Conservation (phyloP, 176 grass and related monocot species). For the Metroxylon sagu region DNA sequence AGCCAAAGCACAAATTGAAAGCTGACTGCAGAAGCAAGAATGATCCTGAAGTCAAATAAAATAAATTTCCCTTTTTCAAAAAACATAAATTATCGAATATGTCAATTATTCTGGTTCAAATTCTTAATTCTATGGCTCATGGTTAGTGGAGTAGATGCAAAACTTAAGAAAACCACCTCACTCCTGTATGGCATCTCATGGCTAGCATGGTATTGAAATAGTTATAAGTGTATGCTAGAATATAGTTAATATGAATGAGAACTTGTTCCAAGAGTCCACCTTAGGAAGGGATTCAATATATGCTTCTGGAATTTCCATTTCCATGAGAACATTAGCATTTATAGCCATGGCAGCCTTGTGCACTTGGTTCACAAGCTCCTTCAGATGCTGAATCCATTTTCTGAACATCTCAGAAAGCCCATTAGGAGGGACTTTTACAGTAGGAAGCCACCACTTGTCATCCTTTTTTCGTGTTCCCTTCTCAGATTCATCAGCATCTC, state of each 20-base stretch:
- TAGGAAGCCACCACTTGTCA: conserved; percentile 82
- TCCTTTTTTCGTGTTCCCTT: conserved; percentile 27
- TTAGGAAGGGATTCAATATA: conserved; percentile 66
- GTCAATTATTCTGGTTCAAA: too few relatives aligned
- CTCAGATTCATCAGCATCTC: conserved; percentile 32
- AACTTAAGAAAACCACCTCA: too few relatives aligned
- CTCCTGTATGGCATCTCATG: too few relatives aligned
- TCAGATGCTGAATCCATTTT: conserved; percentile 56
- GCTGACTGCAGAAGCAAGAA: too few relatives aligned
- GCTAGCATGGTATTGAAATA: too few relatives aligned
- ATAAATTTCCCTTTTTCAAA: too few relatives aligned
- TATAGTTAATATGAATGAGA: background rate
- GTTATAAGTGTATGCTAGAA: too few relatives aligned
- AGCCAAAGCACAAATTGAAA: too few relatives aligned
- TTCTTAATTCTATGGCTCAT: too few relatives aligned
- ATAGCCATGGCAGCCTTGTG: conserved; percentile 81
- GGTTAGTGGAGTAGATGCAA: too few relatives aligned
- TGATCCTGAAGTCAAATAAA: too few relatives aligned
- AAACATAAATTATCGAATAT: too few relatives aligned
- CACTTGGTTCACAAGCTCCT: conserved; percentile 67
- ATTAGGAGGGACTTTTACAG: conserved; percentile 46
- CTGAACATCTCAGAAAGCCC: conserved; percentile 47
- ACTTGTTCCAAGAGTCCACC: conserved; percentile 19
- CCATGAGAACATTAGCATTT: conserved; percentile 47
- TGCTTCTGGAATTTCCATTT: conserved; percentile 70